These are phyloP conservation scores for Leccinum ponderosum DNA, from an alignment of 1,284 basidiomycete species.

Conservation along the genomic window DNA sequence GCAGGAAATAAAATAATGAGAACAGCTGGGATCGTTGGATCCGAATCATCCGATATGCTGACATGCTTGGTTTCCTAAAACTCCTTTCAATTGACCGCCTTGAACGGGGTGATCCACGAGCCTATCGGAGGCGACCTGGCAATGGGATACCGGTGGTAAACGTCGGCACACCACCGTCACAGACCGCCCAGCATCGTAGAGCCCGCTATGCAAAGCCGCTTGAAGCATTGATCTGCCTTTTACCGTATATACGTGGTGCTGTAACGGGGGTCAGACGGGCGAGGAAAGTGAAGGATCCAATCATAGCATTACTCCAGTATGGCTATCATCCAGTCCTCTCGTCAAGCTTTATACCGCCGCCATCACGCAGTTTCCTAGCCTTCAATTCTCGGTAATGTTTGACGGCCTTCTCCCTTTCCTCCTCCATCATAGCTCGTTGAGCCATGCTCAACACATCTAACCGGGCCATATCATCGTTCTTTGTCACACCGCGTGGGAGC, in stretches of 20 bases:
- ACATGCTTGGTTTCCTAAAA: background rate
- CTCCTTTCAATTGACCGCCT: background rate
- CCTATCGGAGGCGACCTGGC: background rate
- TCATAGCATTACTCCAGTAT: slow-evolving; percentile 10
- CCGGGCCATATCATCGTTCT: slow-evolving; percentile 32
- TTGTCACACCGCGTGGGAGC: slow-evolving; percentile 41
- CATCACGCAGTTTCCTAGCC: slow-evolving; percentile 36
- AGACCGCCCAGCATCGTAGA: slow-evolving; percentile 5
- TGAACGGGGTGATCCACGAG: background rate
- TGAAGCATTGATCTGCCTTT: slow-evolving; percentile 1
- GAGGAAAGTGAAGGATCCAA: slow-evolving; percentile 1
- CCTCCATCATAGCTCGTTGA: slow-evolving; percentile 73
- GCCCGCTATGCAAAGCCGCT: background rate
- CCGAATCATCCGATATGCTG: background rate
- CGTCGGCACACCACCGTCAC: slow-evolving; percentile 5
- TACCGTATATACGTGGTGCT: slow-evolving; percentile 3
- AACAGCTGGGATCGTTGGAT: background rate
- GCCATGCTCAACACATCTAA: slow-evolving; percentile 64
- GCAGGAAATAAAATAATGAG: background rate
- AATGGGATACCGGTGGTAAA: background rate
- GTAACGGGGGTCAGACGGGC: slow-evolving; percentile 1
- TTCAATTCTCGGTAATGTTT: slow-evolving; percentile 68
- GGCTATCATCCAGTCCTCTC: slow-evolving; percentile 5
- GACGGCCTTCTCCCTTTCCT: slow-evolving; percentile 69
- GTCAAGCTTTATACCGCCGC: slow-evolving; percentile 10